A percentile compares a stretch with the other conserved stretches of the same genome.
Evolutionary conservation across 345 rosid species (phyloP).

Genomic region (Salix udensis): DNA sequence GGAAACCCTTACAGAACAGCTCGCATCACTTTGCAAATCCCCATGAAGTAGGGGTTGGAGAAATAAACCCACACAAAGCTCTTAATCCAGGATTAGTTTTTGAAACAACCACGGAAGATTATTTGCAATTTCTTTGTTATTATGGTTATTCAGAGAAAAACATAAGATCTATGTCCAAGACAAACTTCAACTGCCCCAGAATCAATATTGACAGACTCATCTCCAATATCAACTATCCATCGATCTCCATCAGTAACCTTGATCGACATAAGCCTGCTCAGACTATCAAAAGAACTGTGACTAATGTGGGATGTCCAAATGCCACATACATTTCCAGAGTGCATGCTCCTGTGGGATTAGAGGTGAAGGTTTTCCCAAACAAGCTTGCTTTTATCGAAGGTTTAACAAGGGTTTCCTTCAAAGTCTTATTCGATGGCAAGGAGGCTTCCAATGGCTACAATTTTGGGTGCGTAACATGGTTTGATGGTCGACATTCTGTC

Average conservation of each 20-base stretch:
- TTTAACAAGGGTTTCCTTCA: slow-evolving; percentile 32
- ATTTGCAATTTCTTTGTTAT: slow-evolving; percentile 58
- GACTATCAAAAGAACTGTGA: slow-evolving; percentile 44
- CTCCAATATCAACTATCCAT: slow-evolving; percentile 65
- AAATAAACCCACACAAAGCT: slow-evolving; percentile 53
- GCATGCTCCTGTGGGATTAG: slow-evolving; percentile 46
- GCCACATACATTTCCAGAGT: slow-evolving; percentile 44
- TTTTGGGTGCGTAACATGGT: slow-evolving; percentile 61
- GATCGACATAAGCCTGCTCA: slow-evolving; percentile 17
- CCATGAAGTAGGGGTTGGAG: slow-evolving; percentile 70
- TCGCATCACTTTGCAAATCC: slow-evolving; percentile 44
- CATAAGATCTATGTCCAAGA: slow-evolving; percentile 41
- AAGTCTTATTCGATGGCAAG: slow-evolving; percentile 43
- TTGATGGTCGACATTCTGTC: slow-evolving; percentile 48
- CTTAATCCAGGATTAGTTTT: slow-evolving; percentile 73
- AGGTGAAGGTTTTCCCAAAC: slow-evolving; percentile 50
- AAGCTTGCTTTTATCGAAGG: slow-evolving; percentile 36
- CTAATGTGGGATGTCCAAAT: slow-evolving; percentile 55
- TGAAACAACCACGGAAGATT: slow-evolving; percentile 48
- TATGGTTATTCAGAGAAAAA: slow-evolving; percentile 50
- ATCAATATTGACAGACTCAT: slow-evolving; percentile 33
- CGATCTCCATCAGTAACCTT: slow-evolving; percentile 61
- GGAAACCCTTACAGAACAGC: slow-evolving; percentile 44
- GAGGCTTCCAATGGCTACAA: slow-evolving; percentile 51
- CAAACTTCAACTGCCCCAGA: slow-evolving; percentile 49